phyloP scores from a whole-genome alignment of 2,329 filamentous ascomycete genomes.

The Xylariaceae sp. region DNA sequence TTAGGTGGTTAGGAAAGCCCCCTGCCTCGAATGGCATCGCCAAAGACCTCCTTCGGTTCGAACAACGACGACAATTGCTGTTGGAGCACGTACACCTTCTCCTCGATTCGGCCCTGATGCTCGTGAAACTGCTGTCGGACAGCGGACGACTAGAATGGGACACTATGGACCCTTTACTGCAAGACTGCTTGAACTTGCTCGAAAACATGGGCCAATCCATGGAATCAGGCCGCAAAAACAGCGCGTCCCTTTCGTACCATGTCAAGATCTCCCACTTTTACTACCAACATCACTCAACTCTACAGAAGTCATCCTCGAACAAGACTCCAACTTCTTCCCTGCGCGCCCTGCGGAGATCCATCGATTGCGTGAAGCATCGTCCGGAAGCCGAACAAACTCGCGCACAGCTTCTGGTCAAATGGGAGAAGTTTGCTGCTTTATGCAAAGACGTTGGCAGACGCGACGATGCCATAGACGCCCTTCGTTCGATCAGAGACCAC shows the following conservation, averaged over 20 bases:
- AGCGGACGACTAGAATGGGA: constrained; percentile 44
- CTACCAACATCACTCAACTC: constrained; percentile 52
- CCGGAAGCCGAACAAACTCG: constrained; percentile 47
- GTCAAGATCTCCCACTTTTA: constrained; percentile 67
- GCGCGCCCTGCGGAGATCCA: constrained; percentile 53
- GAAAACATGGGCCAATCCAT: constrained; percentile 41
- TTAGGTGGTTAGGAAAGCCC: constrained; percentile 54
- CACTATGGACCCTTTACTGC: constrained; percentile 46
- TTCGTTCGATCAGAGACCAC: constrained; percentile 53
- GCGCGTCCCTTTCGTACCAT: constrained; percentile 38
- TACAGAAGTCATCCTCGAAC: constrained; percentile 37
- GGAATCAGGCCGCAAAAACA: constrained; percentile 16
- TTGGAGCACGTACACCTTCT: constrained; percentile 45
- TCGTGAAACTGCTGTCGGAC: constrained; percentile 46
- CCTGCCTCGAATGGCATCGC: constrained; percentile 42
- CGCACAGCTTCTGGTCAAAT: constrained; percentile 54
- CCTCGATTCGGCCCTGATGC: constrained; percentile 53
- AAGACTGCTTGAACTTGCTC: constrained; percentile 47
- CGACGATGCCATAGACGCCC: constrained; percentile 50
- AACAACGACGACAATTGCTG: constrained; percentile 49
- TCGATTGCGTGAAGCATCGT: constrained; percentile 52
- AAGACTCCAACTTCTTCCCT: constrained; percentile 37
- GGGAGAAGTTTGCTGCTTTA: constrained; percentile 59
- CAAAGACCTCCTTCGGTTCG: constrained; percentile 53
- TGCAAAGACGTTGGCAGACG: constrained; percentile 45